These are phyloP conservation scores for Daldinia vernicosa DNA, from an alignment of 495 filamentous ascomycete species.

Conservation along the genomic window DNA sequence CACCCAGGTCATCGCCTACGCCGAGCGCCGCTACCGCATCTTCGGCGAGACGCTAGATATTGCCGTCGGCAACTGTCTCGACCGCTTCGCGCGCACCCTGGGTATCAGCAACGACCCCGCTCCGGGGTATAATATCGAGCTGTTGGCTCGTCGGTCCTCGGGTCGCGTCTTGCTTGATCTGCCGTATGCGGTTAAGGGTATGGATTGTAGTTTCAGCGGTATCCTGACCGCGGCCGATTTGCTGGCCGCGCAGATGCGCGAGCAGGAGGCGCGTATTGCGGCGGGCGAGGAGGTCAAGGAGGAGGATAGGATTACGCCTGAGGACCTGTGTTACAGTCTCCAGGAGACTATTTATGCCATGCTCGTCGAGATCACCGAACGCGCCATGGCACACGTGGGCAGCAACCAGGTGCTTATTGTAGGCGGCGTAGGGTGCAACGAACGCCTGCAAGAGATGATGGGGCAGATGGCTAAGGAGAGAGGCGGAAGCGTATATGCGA, in stretches of 20 bases:
- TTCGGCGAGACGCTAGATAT: slow-evolving; percentile 98
- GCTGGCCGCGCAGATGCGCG: slow-evolving; percentile 71
- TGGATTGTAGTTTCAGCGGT: slow-evolving; percentile 96
- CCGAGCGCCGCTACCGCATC: slow-evolving; percentile 91
- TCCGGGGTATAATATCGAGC: slow-evolving; percentile 97
- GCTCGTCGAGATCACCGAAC: slow-evolving; percentile 98
- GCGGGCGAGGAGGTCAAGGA: slow-evolving; percentile 49
- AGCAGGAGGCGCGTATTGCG: slow-evolving; percentile 49
- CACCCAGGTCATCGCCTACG: slow-evolving; percentile 98
- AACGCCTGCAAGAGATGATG: slow-evolving; percentile 98
- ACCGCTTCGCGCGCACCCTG: slow-evolving; percentile 91
- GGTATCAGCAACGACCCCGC: slow-evolving; percentile 94
- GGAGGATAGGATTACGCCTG: slow-evolving; percentile 67
- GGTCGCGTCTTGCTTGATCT: slow-evolving; percentile 78
- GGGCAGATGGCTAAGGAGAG: slow-evolving; percentile 91
- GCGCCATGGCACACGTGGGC: slow-evolving; percentile 97
- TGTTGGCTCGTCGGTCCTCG: slow-evolving; percentile 79
- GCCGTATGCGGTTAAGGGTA: slow-evolving; percentile 96
- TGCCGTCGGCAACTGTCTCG: slow-evolving; percentile 96
- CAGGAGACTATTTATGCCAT: slow-evolving; percentile 96
- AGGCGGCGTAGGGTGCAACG: slow-evolving; percentile 98
- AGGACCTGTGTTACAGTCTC: slow-evolving; percentile 90
- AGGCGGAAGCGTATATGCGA: slow-evolving; percentile 90
- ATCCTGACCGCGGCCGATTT: slow-evolving; percentile 84
- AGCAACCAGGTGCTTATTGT: slow-evolving; percentile 91